A percentile compares a stretch with the other conserved stretches of the same genome.
Evolutionary conservation across 129 eudicot species (phyloP).

Genomic region (Arctium lappa): DNA sequence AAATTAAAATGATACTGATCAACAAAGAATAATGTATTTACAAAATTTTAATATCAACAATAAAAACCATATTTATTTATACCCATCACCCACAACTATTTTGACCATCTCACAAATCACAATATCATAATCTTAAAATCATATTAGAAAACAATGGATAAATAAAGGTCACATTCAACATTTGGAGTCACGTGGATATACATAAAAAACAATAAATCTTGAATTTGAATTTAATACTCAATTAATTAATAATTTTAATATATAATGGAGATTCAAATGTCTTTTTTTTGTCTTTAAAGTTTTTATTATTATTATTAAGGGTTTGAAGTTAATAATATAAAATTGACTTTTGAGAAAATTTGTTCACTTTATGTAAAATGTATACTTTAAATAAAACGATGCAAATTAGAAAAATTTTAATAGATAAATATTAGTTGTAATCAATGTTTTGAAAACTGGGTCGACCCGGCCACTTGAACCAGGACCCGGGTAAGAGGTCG

Average conservation of each 20-base stretch:
- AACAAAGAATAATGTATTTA: no score
- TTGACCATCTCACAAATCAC: background rate
- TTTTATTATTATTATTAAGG: background rate
- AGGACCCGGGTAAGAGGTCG: no score
- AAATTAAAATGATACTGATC: no score
- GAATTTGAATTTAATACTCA: background rate
- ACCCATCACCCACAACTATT: background rate
- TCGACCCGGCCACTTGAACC: no score
- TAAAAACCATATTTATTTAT: background rate
- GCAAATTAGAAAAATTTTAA: no score
- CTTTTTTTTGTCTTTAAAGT: background rate
- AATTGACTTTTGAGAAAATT: background rate
- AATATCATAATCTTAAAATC: background rate
- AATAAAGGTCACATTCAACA: conserved; percentile 17
- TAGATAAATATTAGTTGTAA: no score
- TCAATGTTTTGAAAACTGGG: no score
- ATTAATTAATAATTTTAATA: background rate
- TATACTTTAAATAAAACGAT: no score
- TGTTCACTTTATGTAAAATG: no score
- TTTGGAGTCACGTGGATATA: conserved; percentile 22
- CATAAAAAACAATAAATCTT: background rate
- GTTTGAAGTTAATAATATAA: background rate
- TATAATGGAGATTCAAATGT: background rate
- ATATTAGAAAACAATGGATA: background rate
- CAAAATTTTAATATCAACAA: no score